Evolutionary conservation across 2,329 filamentous ascomycete species (phyloP).

Genomic region (Sarocladiaceae sp.): DNA sequence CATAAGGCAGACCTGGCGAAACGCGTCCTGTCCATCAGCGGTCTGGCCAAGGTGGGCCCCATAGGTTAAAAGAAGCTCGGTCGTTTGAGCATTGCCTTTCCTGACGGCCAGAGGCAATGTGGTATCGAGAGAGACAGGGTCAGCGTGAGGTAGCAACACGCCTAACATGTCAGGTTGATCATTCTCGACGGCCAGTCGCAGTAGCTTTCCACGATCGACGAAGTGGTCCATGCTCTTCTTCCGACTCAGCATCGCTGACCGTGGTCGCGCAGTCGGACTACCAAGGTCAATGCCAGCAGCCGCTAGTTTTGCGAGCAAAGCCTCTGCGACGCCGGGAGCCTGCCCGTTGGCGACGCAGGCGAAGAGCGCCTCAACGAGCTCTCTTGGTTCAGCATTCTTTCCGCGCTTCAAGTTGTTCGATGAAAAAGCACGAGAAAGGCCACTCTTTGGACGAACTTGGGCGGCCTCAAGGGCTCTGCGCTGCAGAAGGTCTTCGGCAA

Average conservation of each 20-base stretch:
- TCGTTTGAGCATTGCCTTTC: constrained; percentile 35
- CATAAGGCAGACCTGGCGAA: constrained; percentile 44
- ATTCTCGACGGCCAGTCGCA: constrained; percentile 47
- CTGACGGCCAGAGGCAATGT: constrained; percentile 46
- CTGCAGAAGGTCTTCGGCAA: constrained; percentile 52
- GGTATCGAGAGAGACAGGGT: constrained; percentile 44
- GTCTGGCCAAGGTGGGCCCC: constrained; percentile 46
- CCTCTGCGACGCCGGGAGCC: constrained; percentile 52
- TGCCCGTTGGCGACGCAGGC: constrained; percentile 32
- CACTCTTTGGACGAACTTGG: constrained; percentile 32
- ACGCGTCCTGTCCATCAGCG: constrained; percentile 47
- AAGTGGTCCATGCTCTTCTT: constrained; percentile 46
- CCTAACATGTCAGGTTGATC: constrained; percentile 49
- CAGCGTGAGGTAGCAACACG: constrained; percentile 49
- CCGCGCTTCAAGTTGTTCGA: constrained; percentile 36
- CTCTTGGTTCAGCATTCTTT: constrained; percentile 48
- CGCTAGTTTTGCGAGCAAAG: constrained; percentile 46
- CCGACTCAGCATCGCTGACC: constrained; percentile 42
- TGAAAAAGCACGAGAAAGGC: constrained; percentile 34
- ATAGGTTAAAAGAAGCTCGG: constrained; percentile 44
- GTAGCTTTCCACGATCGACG: constrained; percentile 43
- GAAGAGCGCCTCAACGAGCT: constrained; percentile 48
- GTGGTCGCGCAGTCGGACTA: constrained; percentile 39
- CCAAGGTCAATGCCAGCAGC: constrained; percentile 48
- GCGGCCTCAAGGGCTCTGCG: constrained; percentile 33